Conservation (phyloP, 2,329 filamentous ascomycete species). For the Aspergillus viridinutans region DNA sequence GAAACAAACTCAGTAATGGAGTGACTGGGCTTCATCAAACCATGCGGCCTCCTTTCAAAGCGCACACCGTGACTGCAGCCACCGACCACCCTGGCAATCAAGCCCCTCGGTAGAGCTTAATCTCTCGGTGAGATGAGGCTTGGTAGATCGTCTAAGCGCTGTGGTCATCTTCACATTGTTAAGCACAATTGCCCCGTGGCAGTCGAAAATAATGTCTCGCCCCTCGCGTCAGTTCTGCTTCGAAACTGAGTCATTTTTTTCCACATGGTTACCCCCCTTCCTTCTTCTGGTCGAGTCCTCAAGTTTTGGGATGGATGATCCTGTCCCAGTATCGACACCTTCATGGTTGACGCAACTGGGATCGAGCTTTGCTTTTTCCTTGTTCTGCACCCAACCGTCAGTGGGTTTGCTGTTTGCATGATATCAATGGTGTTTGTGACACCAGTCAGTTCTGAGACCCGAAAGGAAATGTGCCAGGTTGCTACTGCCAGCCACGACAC, state of each 20-base stretch:
- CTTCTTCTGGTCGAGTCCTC: not conserved
- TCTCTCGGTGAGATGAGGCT: not conserved
- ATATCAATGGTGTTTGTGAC: not conserved
- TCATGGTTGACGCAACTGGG: not conserved
- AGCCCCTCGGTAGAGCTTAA: not conserved
- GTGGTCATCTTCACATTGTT: not conserved
- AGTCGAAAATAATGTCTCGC: conserved; percentile 1
- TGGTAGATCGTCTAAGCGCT: not conserved
- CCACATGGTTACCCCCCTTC: not conserved
- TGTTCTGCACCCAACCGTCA: not conserved
- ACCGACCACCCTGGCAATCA: not conserved
- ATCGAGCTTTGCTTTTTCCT: not conserved
- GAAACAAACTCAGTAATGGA: not conserved
- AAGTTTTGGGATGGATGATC: not conserved
- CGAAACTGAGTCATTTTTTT: not conserved
- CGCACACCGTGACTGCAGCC: not conserved
- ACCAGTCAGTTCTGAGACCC: not conserved
- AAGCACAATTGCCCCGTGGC: not conserved
- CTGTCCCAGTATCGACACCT: not conserved
- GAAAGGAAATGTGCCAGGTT: not conserved
- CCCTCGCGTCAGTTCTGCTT: not conserved
- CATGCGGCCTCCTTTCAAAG: not conserved
- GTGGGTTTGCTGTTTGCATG: not conserved
- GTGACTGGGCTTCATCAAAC: not conserved
- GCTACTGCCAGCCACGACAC: not conserved